Conservation (phyloP, 495 filamentous ascomycete species). For the Xylaria flabelliformis region DNA sequence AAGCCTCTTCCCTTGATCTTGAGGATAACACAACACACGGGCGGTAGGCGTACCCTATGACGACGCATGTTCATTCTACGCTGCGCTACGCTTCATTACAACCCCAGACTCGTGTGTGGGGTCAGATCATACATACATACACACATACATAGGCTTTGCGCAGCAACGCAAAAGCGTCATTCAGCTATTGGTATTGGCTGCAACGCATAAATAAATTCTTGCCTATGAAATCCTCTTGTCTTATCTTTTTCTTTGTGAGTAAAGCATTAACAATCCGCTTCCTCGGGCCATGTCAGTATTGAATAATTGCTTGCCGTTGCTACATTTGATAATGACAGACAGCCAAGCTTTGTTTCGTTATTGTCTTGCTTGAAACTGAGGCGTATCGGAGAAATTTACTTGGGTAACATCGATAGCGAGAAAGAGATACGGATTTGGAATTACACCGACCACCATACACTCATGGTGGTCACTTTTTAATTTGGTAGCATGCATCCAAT, state of each 20-base stretch:
- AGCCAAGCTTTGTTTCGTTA: not conserved
- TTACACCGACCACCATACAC: not conserved
- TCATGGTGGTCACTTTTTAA: not conserved
- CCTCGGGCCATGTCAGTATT: not conserved
- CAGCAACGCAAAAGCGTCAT: not conserved
- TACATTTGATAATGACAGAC: not conserved
- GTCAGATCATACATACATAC: conserved; percentile 1
- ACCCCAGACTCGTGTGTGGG: conserved; percentile 1
- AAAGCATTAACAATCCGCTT: not conserved
- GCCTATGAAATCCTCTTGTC: conserved; percentile 22
- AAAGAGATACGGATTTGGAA: conserved; percentile 4
- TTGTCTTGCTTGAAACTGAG: conserved; percentile 16
- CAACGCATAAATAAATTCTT: conserved; percentile 1
- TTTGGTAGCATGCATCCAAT: conserved; percentile 12
- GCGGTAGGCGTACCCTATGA: not conserved
- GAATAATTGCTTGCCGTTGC: not conserved
- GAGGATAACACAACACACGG: conserved; percentile 24
- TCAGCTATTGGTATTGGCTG: not conserved
- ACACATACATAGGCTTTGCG: not conserved
- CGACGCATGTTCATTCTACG: conserved; percentile 7
- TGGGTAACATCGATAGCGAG: not conserved
- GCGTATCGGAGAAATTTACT: conserved; percentile 1
- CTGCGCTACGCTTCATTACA: not conserved
- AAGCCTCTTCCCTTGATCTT: conserved; percentile 31
- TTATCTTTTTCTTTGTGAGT: not conserved